Conservation (phyloP, 2,329 filamentous ascomycete species). For the Colletotrichum higginsianum region DNA sequence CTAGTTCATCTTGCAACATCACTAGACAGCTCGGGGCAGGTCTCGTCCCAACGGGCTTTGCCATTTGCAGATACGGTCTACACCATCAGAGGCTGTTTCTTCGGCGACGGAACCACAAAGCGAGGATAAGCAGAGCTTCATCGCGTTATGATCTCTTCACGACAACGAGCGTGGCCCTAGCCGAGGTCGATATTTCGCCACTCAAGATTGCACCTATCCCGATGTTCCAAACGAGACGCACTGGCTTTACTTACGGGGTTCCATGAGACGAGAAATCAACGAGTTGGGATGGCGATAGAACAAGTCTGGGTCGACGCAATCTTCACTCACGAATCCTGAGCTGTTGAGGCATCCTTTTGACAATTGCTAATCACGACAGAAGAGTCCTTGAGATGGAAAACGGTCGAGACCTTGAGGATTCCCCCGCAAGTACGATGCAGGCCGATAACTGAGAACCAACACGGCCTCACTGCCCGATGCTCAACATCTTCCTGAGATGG, state of each 20-base stretch:
- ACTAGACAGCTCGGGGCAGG: too few relatives aligned
- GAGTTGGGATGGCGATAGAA: too few relatives aligned
- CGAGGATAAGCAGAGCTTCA: not conserved
- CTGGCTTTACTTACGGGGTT: not conserved
- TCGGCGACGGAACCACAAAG: not conserved
- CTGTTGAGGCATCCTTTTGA: not conserved
- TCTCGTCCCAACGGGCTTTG: not conserved
- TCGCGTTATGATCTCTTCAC: not conserved
- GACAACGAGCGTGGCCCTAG: not conserved
- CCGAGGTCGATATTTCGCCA: not conserved
- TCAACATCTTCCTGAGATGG: not conserved
- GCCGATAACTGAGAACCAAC: not conserved
- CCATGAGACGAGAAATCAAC: too few relatives aligned
- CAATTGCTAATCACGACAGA: not conserved
- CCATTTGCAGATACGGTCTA: not conserved
- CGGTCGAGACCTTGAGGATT: not conserved
- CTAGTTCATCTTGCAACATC: too few relatives aligned
- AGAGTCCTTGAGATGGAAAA: not conserved
- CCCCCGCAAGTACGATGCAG: not conserved
- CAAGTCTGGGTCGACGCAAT: too few relatives aligned
- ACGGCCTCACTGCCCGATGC: not conserved
- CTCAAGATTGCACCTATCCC: not conserved
- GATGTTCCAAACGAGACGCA: not conserved
- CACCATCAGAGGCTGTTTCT: not conserved
- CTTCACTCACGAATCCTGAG: too few relatives aligned